Evolutionary conservation across 179 eudicot species (phyloP).

Genomic region (Vitellaria paradoxa): DNA sequence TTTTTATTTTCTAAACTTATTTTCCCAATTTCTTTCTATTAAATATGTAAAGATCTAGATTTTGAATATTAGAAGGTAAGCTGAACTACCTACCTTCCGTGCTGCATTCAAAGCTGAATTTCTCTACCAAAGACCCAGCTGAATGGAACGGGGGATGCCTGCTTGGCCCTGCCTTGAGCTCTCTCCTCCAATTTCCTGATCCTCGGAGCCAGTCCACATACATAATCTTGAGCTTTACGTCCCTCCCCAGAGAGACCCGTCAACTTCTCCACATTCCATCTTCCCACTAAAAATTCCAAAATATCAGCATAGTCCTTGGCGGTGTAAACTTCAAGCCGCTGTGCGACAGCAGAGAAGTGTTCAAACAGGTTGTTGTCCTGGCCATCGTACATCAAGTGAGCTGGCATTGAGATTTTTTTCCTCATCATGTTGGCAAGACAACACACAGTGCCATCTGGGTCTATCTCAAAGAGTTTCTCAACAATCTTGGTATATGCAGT

Average conservation of each 20-base stretch:
- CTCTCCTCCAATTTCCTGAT: slow-evolving; percentile 30
- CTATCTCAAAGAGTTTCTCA: slow-evolving; percentile 26
- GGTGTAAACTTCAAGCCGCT: too few species aligned
- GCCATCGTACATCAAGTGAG: slow-evolving; percentile 19
- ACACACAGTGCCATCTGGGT: slow-evolving; percentile 27
- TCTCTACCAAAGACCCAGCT: slow-evolving; percentile 27
- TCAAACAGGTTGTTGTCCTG: slow-evolving; percentile 17
- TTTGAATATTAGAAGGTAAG: neutral
- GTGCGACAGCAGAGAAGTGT: neutral
- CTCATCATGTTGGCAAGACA: slow-evolving; percentile 32
- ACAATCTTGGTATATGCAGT: too few species aligned
- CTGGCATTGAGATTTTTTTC: slow-evolving; percentile 13
- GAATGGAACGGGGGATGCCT: slow-evolving; percentile 12
- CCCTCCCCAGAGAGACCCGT: slow-evolving; percentile 26
- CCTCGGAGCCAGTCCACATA: slow-evolving; percentile 30
- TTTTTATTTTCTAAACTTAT: too few species aligned
- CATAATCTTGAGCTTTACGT: neutral
- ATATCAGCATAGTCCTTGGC: too few species aligned
- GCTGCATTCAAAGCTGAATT: slow-evolving; percentile 25
- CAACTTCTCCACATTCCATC: slow-evolving; percentile 27
- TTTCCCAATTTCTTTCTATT: neutral
- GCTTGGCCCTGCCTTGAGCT: slow-evolving; percentile 30
- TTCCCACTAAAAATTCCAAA: neutral
- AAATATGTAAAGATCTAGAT: neutral
- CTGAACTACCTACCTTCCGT: neutral